Percentiles rank a stretch among this genome's conserved stretches.
These are phyloP conservation scores for Cryoendolithus antarcticus DNA, from an alignment of 2,329 filamentous ascomycete species.

Conservation along the genomic window DNA sequence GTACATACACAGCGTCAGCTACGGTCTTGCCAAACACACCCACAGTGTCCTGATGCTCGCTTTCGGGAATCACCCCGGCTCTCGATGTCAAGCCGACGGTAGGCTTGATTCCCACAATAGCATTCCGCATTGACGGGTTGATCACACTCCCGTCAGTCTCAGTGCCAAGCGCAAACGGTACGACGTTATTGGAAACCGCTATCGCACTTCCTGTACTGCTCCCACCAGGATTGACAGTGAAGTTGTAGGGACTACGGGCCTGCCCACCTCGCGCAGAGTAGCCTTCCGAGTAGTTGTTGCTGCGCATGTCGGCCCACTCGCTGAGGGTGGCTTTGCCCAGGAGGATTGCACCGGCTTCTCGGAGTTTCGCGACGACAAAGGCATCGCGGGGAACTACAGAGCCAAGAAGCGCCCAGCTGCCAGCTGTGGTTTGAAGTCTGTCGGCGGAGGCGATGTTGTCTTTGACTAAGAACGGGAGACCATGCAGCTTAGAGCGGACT, in stretches of 20 bases:
- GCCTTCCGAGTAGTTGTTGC: slow-evolving; percentile 54
- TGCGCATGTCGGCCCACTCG: slow-evolving; percentile 65
- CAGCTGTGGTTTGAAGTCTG: slow-evolving; percentile 62
- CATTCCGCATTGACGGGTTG: slow-evolving; percentile 57
- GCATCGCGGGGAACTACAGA: slow-evolving; percentile 57
- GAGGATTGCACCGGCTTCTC: slow-evolving; percentile 54
- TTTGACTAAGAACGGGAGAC: slow-evolving; percentile 64
- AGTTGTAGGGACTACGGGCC: slow-evolving; percentile 53
- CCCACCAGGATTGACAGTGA: slow-evolving; percentile 56
- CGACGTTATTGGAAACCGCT: slow-evolving; percentile 51
- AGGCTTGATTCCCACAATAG: slow-evolving; percentile 61
- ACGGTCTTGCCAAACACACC: slow-evolving; percentile 57
- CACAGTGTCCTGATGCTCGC: slow-evolving; percentile 55
- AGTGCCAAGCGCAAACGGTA: slow-evolving; percentile 56
- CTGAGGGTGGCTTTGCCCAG: slow-evolving; percentile 59
- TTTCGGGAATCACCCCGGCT: slow-evolving; percentile 47
- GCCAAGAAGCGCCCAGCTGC: slow-evolving; percentile 54
- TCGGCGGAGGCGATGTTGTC: slow-evolving; percentile 61
- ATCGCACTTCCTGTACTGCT: slow-evolving; percentile 55
- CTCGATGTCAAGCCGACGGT: slow-evolving; percentile 62
- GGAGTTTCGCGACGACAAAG: slow-evolving; percentile 47
- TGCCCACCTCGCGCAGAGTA: slow-evolving; percentile 55
- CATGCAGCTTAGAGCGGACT: slow-evolving; percentile 56
- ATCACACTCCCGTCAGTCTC: slow-evolving; percentile 62
- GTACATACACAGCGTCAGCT: slow-evolving; percentile 52